Percentiles rank a stretch among this genome's conserved stretches.
Conservation (phyloP, 1,139 yeast species). For the Geotrichum europaeum region DNA sequence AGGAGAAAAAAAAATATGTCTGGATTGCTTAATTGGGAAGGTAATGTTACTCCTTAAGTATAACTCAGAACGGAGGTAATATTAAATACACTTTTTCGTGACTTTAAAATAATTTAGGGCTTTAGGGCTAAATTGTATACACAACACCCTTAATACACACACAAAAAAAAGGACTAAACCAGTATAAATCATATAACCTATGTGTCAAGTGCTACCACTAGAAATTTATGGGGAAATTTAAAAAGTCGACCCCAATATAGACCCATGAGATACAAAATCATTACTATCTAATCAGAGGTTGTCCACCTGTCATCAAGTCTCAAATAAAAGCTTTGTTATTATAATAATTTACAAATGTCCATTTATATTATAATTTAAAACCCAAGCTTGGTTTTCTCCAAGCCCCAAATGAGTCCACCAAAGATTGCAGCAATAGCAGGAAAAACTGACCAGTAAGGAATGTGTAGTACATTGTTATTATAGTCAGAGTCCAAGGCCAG, state of each 20-base stretch:
- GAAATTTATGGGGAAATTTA: too few relatives aligned
- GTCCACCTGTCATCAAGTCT: background rate
- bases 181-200: background rate
- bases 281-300: background rate
- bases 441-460: slow-evolving; percentile 20
- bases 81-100: background rate
- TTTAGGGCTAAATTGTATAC: background rate
- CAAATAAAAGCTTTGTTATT: background rate
- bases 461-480: slow-evolving; percentile 25
- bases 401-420: slow-evolving; percentile 5
- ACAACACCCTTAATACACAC: background rate
- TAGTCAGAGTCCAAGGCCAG: slow-evolving; percentile 30
- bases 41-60: background rate
- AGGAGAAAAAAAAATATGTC: background rate
- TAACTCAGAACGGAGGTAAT: background rate
- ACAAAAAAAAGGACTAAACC: background rate
- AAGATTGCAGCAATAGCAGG: slow-evolving; percentile 16
- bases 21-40: background rate
- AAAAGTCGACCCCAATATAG: too few relatives aligned
- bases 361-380: background rate
- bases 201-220: background rate
- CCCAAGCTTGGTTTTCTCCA: slow-evolving; percentile 3
- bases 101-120: background rate
- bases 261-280: too few relatives aligned
- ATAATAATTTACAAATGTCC: background rate